phyloP scores from a whole-genome alignment of 805 yeast genomes.

The Saccharomycopsis sp. region DNA sequence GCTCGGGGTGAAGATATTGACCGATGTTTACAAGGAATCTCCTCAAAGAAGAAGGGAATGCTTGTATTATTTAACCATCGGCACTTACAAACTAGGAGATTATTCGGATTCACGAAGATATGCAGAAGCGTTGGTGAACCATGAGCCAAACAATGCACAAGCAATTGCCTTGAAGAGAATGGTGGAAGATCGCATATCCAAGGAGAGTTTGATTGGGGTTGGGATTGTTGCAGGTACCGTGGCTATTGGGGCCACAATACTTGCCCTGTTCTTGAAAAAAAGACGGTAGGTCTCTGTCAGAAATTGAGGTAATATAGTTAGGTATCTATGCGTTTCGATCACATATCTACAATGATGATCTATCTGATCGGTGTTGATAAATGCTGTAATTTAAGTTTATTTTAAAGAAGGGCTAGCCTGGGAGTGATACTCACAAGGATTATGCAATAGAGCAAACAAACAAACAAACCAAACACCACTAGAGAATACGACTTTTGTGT shows the following conservation, averaged over 20 bases:
- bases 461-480: too few species aligned
- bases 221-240: slow-evolving; percentile 81
- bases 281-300: too few species aligned
- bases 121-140: slow-evolving; percentile 61
- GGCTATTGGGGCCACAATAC: slow-evolving; percentile 70
- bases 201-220: slow-evolving; percentile 81
- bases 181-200: slow-evolving; percentile 76
- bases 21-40: slow-evolving; percentile 60
- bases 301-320: too few species aligned
- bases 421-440: too few species aligned
- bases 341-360: too few species aligned
- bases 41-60: slow-evolving; percentile 85
- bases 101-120: slow-evolving; percentile 79
- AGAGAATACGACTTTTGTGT: too few species aligned
- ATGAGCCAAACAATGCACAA: slow-evolving; percentile 82
- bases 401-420: too few species aligned
- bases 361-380: too few species aligned
- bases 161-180: slow-evolving; percentile 61
- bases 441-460: too few species aligned
- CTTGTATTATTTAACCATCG: slow-evolving; percentile 77
- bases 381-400: too few species aligned
- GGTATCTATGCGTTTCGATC: too few species aligned
- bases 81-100: slow-evolving; percentile 83
- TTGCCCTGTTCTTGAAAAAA: slow-evolving; percentile 34
- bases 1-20: slow-evolving; percentile 68